Conservation (phyloP, 345 rosid species). For the Ricinus communis region DNA sequence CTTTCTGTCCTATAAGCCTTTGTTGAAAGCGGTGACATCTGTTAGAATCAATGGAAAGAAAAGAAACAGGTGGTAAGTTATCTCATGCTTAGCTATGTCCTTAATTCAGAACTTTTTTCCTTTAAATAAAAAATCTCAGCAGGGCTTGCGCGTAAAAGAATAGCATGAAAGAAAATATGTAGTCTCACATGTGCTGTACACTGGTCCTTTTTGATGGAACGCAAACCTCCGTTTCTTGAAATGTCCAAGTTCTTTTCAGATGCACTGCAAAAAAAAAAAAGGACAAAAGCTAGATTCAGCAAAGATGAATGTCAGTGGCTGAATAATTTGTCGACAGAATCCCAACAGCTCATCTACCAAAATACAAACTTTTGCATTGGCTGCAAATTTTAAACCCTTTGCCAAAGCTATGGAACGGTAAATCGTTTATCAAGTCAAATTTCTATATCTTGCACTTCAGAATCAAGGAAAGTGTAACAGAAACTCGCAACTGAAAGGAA, state of each 20-base stretch:
- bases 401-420: too few relatives aligned
- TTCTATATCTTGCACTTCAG: background rate
- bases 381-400: background rate
- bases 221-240: slow-evolving; percentile 35
- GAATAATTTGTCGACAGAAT: background rate
- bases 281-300: slow-evolving; percentile 9
- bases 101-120: too few relatives aligned
- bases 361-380: background rate
- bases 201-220: slow-evolving; percentile 30
- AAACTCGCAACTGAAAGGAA: background rate
- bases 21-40: slow-evolving; percentile 49
- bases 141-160: too few relatives aligned
- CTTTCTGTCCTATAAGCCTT: slow-evolving; percentile 40
- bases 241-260: slow-evolving; percentile 50
- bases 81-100: background rate
- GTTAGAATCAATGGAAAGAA: slow-evolving; percentile 17
- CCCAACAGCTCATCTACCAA: background rate
- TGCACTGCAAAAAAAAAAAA: slow-evolving; percentile 48
- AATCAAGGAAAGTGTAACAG: background rate
- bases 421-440: background rate
- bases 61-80: background rate
- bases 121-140: background rate
- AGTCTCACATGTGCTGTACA: slow-evolving; percentile 49
- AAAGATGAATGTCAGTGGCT: background rate
- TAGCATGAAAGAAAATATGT: background rate